phyloP scores from a whole-genome alignment of 129 eudicot species.

The Artemisia tridentata region DNA sequence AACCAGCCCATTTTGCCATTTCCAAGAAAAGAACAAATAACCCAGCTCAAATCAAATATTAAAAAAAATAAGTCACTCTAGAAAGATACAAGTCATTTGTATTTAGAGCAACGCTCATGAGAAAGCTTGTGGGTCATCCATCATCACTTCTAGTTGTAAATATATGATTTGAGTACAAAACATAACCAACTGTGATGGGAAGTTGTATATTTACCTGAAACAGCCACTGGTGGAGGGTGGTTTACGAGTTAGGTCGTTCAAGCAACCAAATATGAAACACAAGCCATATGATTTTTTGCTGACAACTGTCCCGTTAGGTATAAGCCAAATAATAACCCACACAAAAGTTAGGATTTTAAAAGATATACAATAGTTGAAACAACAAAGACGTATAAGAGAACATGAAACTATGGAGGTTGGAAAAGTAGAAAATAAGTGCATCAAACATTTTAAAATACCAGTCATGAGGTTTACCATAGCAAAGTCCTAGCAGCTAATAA shows the following conservation, averaged over 20 bases:
- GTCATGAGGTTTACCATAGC: constrained; percentile 29
- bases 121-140: not conserved
- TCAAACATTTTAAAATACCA: constrained; percentile 40
- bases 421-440: constrained; percentile 21
- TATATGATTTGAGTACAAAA: not conserved
- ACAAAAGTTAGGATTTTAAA: not conserved
- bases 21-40: not conserved
- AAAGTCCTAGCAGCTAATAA: constrained; percentile 33
- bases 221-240: constrained; percentile 12
- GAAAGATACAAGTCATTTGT: not conserved
- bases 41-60: not conserved
- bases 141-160: not conserved
- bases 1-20: not conserved
- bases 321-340: constrained; percentile 7
- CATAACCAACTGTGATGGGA: not conserved
- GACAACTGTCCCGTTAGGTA: not conserved
- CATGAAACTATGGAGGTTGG: not conserved
- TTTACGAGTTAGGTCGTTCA: not conserved
- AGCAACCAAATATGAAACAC: constrained; percentile 1
- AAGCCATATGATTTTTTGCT: not conserved
- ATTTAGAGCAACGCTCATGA: not conserved
- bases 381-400: constrained; percentile 11
- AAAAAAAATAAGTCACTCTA: not conserved
- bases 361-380: not conserved
- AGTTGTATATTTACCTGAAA: constrained; percentile 22